These are phyloP conservation scores for Spatholobus suberectus DNA, from an alignment of 306 rosid genomes.

Conservation along the genomic window DNA sequence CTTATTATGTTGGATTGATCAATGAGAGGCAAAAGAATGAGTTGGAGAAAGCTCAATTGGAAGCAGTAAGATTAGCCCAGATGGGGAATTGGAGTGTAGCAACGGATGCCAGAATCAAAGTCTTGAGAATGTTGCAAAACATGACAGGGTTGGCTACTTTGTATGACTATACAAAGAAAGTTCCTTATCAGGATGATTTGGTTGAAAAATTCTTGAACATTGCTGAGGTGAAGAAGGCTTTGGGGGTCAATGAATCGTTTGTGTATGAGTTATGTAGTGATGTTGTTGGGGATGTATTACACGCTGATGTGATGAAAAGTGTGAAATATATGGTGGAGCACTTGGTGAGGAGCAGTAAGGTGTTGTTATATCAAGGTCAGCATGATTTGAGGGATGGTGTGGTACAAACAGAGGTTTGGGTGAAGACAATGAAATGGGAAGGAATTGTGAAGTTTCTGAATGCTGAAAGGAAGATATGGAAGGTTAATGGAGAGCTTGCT, in stretches of 20 bases:
- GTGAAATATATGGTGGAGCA: constrained; percentile 66
- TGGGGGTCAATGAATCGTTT: constrained; percentile 53
- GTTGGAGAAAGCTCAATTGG: constrained; percentile 58
- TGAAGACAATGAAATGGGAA: constrained; percentile 75
- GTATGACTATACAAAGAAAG: constrained; percentile 60
- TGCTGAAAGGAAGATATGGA: constrained; percentile 75
- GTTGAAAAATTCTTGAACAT: constrained; percentile 51
- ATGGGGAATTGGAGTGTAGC: constrained; percentile 62
- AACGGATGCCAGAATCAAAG: constrained; percentile 43
- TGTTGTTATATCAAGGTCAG: constrained; percentile 72
- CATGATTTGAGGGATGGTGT: constrained; percentile 70
- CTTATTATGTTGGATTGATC: constrained; percentile 65
- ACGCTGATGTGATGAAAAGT: constrained; percentile 79
- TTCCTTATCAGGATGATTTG: constrained; percentile 42
- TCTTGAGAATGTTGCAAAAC: constrained; percentile 23
- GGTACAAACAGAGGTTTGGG: constrained; percentile 69
- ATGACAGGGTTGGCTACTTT: constrained; percentile 79
- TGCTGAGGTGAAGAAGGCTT: constrained; percentile 47
- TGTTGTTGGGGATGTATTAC: constrained; percentile 48
- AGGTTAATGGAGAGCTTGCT: constrained; percentile 58
- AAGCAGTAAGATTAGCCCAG: constrained; percentile 47
- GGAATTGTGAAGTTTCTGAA: constrained; percentile 52
- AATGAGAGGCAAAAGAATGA: constrained; percentile 62
- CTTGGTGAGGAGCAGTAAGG: constrained; percentile 56
- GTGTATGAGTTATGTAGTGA: constrained; percentile 59